Percentiles rank a stretch among this genome's conserved stretches.
These are phyloP conservation scores for Picea sitchensis DNA, from an alignment of 75 land plant genomes.

Conservation along the genomic window DNA sequence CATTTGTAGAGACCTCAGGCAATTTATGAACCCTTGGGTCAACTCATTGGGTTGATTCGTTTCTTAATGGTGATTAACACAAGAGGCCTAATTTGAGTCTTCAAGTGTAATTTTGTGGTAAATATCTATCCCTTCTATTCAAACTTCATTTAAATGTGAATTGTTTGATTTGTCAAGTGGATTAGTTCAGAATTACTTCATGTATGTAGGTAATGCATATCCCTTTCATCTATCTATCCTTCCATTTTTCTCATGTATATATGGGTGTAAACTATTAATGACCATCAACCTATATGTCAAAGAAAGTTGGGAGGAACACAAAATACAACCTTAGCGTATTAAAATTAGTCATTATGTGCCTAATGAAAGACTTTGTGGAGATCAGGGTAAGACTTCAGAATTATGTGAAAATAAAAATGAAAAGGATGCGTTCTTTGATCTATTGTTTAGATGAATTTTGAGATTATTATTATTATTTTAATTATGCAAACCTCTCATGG, in stretches of 20 bases:
- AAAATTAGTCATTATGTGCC: too few relatives aligned
- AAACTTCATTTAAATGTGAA: not conserved
- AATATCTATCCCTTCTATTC: not conserved
- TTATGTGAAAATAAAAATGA: not conserved
- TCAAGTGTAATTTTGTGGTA: not conserved
- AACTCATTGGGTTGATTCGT: not conserved
- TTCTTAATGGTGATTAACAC: not conserved
- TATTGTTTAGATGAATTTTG: not conserved
- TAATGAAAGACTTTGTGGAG: not conserved
- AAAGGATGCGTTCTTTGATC: not conserved
- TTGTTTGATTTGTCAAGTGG: not conserved
- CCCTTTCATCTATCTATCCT: not conserved
- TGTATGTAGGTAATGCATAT: not conserved
- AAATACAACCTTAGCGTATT: not conserved
- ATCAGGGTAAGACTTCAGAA: not conserved
- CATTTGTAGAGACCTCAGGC: not conserved
- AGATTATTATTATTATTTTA: too few relatives aligned
- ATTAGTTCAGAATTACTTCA: not conserved
- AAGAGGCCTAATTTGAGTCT: not conserved
- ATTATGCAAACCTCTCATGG: too few relatives aligned
- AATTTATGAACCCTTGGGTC: not conserved
- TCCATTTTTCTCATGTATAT: not conserved
- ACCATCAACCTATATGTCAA: not conserved
- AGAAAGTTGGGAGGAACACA: not conserved
- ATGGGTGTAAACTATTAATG: not conserved